phyloP scores from a whole-genome alignment of 176 grass and related monocot genomes.

The Oropetium thomaeum region DNA sequence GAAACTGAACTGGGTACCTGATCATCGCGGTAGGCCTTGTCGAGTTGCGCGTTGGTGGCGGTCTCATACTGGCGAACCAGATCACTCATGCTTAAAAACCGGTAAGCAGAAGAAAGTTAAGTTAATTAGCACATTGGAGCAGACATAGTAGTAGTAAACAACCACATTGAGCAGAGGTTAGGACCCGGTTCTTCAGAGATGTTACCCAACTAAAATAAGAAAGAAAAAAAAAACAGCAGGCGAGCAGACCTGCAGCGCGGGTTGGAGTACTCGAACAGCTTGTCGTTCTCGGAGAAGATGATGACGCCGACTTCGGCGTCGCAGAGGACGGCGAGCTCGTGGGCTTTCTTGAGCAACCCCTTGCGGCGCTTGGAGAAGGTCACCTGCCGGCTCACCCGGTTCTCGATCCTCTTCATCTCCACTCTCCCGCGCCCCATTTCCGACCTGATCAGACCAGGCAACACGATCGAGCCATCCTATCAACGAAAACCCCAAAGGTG shows the following conservation, averaged over 20 bases:
- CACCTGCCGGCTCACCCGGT: conserved; percentile 29
- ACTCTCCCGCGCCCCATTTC: conserved; percentile 48
- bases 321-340: conserved; percentile 58
- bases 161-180: background rate
- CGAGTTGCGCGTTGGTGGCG: conserved; percentile 10
- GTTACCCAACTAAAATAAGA: too few relatives aligned
- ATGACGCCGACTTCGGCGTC: conserved; percentile 38
- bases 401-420: conserved; percentile 47
- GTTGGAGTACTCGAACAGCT: conserved; percentile 38
- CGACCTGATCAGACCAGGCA: background rate
- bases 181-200: background rate
- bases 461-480: background rate
- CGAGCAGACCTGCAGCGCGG: conserved; percentile 21
- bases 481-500: background rate
- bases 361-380: conserved; percentile 50
- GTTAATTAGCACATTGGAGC: background rate
- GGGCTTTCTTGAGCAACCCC: conserved; percentile 53
- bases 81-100: conserved; percentile 39
- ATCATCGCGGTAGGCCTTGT: conserved; percentile 3
- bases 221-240: background rate
- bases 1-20: conserved; percentile 18
- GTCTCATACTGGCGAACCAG: conserved; percentile 50
- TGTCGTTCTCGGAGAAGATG: conserved; percentile 49
- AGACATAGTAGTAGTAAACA: background rate
- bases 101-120: background rate